Evolutionary conservation across 768 basidiomycete genomes (phyloP).

Genomic region (Russula brevipes): DNA sequence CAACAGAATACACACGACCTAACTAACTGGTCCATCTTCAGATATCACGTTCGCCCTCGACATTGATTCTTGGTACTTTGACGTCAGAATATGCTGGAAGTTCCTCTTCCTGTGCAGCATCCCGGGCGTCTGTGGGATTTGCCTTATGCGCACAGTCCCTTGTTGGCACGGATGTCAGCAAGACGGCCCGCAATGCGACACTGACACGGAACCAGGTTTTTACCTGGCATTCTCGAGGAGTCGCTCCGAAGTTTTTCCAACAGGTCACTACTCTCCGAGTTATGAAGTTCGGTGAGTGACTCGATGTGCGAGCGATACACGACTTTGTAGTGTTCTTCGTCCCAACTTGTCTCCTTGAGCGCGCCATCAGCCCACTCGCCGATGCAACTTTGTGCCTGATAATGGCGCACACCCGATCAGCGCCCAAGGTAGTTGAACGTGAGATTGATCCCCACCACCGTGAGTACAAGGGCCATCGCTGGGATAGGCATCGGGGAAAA

Average conservation of each 20-base stretch:
- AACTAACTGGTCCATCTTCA: background rate
- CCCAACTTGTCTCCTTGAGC: background rate
- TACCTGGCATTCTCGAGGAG: background rate
- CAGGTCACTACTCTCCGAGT: background rate
- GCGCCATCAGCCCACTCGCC: background rate
- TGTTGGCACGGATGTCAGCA: background rate
- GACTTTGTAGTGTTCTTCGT: background rate
- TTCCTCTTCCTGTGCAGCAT: background rate
- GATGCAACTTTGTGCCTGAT: background rate
- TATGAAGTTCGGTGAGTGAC: background rate
- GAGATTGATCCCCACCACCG: background rate
- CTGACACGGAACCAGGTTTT: background rate
- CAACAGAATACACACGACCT: too few relatives aligned
- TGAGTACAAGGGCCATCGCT: background rate
- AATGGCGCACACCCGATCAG: background rate
- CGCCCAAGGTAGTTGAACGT: background rate
- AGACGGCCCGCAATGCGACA: background rate
- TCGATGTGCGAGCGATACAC: background rate
- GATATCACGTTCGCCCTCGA: background rate
- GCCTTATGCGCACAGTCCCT: background rate
- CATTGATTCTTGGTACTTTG: background rate
- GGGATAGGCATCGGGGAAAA: background rate
- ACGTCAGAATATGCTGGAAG: background rate
- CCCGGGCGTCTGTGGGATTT: background rate
- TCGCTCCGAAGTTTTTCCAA: background rate